phyloP scores from a whole-genome alignment of 371 early-diverging fungal species.

The Rhizopus delemar region DNA sequence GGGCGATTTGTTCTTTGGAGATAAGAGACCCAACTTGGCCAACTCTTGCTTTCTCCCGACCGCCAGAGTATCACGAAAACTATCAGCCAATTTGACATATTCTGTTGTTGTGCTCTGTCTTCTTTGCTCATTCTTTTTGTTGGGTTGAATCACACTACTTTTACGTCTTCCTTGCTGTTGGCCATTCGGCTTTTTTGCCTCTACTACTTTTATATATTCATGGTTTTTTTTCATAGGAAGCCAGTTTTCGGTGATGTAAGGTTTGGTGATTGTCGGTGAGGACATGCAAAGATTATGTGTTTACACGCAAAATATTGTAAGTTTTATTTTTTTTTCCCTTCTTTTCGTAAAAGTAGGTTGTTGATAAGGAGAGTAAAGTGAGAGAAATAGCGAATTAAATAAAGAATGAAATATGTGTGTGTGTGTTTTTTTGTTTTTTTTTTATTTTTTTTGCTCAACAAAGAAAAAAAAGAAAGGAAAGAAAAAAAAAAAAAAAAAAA shows the following conservation, averaged over 20 bases:
- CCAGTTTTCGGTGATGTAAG: constrained; percentile 43
- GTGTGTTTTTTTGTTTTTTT: no score
- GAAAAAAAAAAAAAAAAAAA: not conserved
- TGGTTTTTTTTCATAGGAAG: constrained; percentile 42
- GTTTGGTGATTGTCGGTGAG: constrained; percentile 44
- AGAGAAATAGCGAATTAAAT: not conserved
- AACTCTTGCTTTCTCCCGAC: constrained; percentile 25
- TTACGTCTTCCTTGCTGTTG: constrained; percentile 8
- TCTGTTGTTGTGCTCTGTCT: constrained; percentile 20
- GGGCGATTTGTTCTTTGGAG: no score
- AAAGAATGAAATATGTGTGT: not conserved
- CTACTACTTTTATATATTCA: constrained; percentile 22
- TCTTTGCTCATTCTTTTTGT: not conserved
- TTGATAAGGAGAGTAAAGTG: not conserved
- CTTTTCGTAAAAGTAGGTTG: not conserved
- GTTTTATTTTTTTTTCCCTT: not conserved
- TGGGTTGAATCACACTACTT: not conserved
- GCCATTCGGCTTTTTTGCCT: constrained; percentile 2
- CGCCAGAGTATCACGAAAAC: constrained; percentile 35
- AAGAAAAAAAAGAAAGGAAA: constrained; percentile 1
- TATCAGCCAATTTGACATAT: constrained; percentile 29
- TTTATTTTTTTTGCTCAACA: not conserved
- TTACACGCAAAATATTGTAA: constrained; percentile 11
- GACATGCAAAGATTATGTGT: constrained; percentile 25
- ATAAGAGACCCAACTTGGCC: not conserved